Base-by-base conservation (phyloP, 257 asterid genomes). In the Linaria vulgaris region DNA sequence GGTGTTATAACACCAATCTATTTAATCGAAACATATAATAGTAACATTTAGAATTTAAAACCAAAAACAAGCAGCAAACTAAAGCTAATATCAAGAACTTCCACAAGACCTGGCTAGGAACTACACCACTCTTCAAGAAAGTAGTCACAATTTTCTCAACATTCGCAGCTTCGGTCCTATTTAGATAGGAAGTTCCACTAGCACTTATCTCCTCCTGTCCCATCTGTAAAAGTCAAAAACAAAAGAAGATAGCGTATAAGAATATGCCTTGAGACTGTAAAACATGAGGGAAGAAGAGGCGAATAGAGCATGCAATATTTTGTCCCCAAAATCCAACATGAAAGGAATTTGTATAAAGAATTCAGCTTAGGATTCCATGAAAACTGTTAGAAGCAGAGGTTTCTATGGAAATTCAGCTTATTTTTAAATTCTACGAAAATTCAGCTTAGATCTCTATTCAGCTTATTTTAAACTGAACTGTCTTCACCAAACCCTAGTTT, bases 201-300 rank as follows among this genome's bases (percentile, higher is more conserved):
- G 97, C 88, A 83, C 99, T 94, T 47, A 94, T 94, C 80, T 94
- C 99, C 81, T 94, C 99, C 86, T 94, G 97, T 64, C 99, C 99
- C 99, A 94, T 94, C 99, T 94, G 69, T 19, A 73, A 30, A 72
- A 62, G 64, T 44, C 53, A 59, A 57, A 34, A 34, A 34, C 56
- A 57, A 34, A 34, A 34, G 9, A 3, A 34, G 10, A 7, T 64
- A 67, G 47, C 56, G 62, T 19, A 58, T 60, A 43, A 64, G 57
- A 66, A 27, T 27, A 27, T 27, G 30, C 46, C 37, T 61, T 39
- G n/a, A 24, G 65, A 45, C 41, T 66, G 44, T 72, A 68, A 55
- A 34, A 25, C 39, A 64, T 3, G 57, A 58, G 31, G 47, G 17
- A 53, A 15, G 46, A 44, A 48, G 62, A 17, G 44, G 46, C 50